Evolutionary conservation across 1,284 basidiomycete species (phyloP).

Genomic region (Trametes sp.): DNA sequence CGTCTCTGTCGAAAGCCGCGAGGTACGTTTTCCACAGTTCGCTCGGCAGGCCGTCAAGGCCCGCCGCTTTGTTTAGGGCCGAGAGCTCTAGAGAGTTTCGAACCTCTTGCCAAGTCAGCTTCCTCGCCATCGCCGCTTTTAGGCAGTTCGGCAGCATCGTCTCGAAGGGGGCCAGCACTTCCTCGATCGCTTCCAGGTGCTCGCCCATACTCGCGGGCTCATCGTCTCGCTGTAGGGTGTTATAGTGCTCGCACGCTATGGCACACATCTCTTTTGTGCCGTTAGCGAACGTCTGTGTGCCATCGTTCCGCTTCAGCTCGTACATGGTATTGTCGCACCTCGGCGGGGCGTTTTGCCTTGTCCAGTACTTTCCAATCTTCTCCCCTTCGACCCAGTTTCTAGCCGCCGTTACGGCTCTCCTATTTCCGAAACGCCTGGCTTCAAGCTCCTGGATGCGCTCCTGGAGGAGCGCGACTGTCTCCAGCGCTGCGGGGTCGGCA

Average conservation of each 20-base stretch:
- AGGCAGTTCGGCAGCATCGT: background rate
- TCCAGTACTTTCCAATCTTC: constrained; percentile 42
- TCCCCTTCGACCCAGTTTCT: constrained; percentile 39
- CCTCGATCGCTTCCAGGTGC: background rate
- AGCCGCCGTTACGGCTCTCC: background rate
- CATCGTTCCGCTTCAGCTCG: background rate
- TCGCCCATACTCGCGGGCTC: background rate
- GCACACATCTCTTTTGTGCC: background rate
- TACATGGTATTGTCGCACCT: background rate
- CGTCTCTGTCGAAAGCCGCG: background rate
- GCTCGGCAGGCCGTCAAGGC: constrained; percentile 26
- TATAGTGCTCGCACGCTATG: background rate
- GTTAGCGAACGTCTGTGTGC: background rate
- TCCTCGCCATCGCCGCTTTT: background rate
- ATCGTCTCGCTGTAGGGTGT: background rate
- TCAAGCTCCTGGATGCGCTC: background rate
- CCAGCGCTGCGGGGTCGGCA: background rate
- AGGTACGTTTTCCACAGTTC: constrained; percentile 19
- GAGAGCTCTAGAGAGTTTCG: background rate
- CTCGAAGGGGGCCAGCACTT: background rate
- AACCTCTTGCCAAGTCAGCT: background rate
- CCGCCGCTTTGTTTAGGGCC: constrained; percentile 1
- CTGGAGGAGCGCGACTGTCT: background rate
- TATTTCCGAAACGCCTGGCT: background rate
- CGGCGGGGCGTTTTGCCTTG: constrained; percentile 28